phyloP scores from a whole-genome alignment of 768 basidiomycete genomes.

The Lactarius indigo region DNA sequence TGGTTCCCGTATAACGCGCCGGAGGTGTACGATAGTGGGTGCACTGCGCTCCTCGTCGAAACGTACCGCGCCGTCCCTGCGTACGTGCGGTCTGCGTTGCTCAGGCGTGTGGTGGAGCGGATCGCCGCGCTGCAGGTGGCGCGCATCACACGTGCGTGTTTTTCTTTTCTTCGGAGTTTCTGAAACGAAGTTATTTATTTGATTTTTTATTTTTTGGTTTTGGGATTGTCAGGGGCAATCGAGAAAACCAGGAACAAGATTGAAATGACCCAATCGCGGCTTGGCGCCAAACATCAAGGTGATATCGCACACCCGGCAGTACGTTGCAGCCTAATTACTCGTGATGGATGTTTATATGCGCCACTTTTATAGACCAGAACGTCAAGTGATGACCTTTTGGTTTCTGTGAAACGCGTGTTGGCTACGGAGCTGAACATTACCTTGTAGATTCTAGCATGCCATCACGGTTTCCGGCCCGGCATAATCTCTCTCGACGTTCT shows the following conservation, averaged over 20 bases:
- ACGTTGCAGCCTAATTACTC: background rate
- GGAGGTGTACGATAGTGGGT: background rate
- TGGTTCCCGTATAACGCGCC: constrained; percentile 7
- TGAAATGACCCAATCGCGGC: background rate
- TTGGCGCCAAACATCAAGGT: background rate
- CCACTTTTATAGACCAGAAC: background rate
- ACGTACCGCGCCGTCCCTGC: background rate
- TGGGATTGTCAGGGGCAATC: background rate
- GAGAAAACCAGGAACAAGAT: background rate
- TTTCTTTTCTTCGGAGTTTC: background rate
- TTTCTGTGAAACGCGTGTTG: background rate
- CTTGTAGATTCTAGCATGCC: background rate
- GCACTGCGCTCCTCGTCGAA: background rate
- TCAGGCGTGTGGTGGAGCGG: background rate
- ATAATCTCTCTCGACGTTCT: background rate
- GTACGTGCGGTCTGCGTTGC: background rate
- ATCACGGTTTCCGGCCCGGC: too few relatives aligned
- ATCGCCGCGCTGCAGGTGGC: background rate
- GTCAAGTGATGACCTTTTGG: background rate
- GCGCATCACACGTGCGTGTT: background rate
- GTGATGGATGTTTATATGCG: background rate
- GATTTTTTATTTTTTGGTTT: background rate
- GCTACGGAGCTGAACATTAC: background rate
- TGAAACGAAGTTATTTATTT: background rate
- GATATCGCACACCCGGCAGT: background rate